Evolutionary conservation across 129 eudicot species (phyloP).

Genomic region (Glebionis coronaria): DNA sequence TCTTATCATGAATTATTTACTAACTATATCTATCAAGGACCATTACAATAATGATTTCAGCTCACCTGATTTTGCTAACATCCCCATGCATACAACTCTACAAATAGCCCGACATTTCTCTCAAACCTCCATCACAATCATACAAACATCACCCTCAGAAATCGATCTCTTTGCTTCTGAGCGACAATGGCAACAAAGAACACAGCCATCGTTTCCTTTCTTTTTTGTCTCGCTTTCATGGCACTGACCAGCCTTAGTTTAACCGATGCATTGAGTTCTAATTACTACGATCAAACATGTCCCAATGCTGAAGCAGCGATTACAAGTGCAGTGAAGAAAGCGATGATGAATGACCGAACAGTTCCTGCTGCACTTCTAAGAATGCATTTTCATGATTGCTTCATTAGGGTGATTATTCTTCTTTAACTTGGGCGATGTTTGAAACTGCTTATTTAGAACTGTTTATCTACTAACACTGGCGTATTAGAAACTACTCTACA

Average conservation of each 20-base stretch:
- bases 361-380: too few relatives aligned
- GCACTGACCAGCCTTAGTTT: constrained; percentile 9
- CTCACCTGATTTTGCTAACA: constrained; percentile 48
- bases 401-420: too few relatives aligned
- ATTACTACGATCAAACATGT: constrained; percentile 68
- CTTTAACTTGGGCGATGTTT: too few relatives aligned
- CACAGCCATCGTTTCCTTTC: constrained; percentile 26
- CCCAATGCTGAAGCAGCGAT: constrained; percentile 49
- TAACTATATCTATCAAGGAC: constrained; percentile 10
- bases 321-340: constrained; percentile 51
- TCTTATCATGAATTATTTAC: neutral
- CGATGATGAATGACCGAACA: constrained; percentile 58
- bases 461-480: too few relatives aligned
- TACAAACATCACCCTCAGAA: neutral
- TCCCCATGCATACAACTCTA: constrained; percentile 28
- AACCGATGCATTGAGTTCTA: constrained; percentile 38
- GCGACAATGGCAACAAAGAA: constrained; percentile 37
- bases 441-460: too few relatives aligned
- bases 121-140: constrained; percentile 12
- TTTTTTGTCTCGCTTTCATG: constrained; percentile 16
- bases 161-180: neutral
- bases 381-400: too few relatives aligned
- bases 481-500: too few relatives aligned
- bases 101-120: constrained; percentile 20
- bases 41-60: constrained; percentile 31